Percentiles rank a stretch among this genome's conserved stretches.
Conservation (phyloP, 2,329 filamentous ascomycete genomes). For the Colletotrichum sansevieriae region DNA sequence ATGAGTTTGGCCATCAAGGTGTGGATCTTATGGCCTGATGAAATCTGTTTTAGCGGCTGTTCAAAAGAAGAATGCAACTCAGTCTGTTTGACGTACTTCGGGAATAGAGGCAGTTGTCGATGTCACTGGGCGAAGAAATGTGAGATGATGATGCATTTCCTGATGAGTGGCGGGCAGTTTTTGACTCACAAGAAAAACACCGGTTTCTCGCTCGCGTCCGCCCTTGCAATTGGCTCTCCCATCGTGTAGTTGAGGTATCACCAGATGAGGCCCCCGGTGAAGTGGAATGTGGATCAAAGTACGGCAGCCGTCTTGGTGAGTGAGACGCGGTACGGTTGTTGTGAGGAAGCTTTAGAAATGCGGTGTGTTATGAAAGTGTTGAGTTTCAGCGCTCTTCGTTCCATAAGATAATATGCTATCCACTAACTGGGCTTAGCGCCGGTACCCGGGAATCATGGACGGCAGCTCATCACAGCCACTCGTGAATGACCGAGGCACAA, state of each 20-base stretch:
- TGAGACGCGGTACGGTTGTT: neutral
- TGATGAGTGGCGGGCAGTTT: neutral
- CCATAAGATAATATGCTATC: neutral
- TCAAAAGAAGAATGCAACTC: neutral
- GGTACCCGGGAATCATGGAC: too few relatives aligned
- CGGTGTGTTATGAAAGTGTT: neutral
- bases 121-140: constrained; percentile 75
- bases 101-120: constrained; percentile 97
- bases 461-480: too few relatives aligned
- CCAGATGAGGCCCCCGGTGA: too few relatives aligned
- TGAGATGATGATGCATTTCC: neutral
- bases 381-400: neutral
- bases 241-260: neutral
- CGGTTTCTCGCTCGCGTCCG: accelerated
- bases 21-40: constrained; percentile 79
- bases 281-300: too few relatives aligned
- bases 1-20: constrained; percentile 91
- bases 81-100: constrained; percentile 69
- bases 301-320: neutral
- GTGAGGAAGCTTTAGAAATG: neutral
- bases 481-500: too few relatives aligned
- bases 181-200: constrained; percentile 3
- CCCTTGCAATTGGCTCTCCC: neutral
- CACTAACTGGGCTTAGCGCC: constrained; percentile 19
- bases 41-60: neutral